These are phyloP conservation scores for Agaricales sp. DNA, from an alignment of 1,284 basidiomycete genomes.

Conservation along the genomic window DNA sequence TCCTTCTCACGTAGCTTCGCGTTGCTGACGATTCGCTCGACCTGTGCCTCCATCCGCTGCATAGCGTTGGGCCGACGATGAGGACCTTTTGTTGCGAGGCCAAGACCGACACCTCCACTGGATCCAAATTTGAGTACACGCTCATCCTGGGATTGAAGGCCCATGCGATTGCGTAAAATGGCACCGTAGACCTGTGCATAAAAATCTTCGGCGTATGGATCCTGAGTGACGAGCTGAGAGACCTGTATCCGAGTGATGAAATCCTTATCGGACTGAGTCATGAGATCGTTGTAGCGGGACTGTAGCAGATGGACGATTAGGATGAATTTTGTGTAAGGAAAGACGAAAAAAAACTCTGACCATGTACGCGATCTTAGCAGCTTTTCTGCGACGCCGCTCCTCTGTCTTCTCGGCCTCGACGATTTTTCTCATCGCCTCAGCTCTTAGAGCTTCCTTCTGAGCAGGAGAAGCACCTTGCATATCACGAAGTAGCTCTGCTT, in stretches of 20 bases:
- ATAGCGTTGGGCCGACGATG: conserved; percentile 84
- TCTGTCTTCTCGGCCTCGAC: conserved; percentile 82
- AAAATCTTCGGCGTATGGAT: conserved; percentile 97
- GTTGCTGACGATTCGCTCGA: conserved; percentile 92
- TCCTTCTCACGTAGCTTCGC: conserved; percentile 81
- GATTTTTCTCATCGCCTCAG: conserved; percentile 79
- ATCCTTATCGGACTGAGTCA: conserved; percentile 99
- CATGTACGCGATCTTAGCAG: conserved; percentile 82
- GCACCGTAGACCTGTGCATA: conserved; percentile 96
- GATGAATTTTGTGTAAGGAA: conserved; percentile 9
- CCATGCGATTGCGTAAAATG: conserved; percentile 67
- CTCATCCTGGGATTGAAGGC: conserved; percentile 59
- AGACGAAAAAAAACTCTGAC: conserved; percentile 25
- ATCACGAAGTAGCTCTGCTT: conserved; percentile 53
- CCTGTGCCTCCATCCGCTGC: conserved; percentile 95
- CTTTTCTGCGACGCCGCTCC: conserved; percentile 68
- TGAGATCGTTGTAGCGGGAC: conserved; percentile 95
- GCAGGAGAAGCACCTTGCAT: conserved; percentile 46
- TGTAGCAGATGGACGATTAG: too few species aligned
- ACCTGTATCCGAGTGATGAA: conserved; percentile 99
- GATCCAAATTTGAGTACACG: conserved; percentile 76
- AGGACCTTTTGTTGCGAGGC: conserved; percentile 54
- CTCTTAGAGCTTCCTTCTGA: conserved; percentile 59
- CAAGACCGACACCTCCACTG: conserved; percentile 74
- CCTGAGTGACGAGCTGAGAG: conserved; percentile 91